A percentile compares a stretch with the other conserved stretches of the same genome.
These are phyloP conservation scores for Betula pendula DNA, from an alignment of 306 rosid species.

Conservation along the genomic window DNA sequence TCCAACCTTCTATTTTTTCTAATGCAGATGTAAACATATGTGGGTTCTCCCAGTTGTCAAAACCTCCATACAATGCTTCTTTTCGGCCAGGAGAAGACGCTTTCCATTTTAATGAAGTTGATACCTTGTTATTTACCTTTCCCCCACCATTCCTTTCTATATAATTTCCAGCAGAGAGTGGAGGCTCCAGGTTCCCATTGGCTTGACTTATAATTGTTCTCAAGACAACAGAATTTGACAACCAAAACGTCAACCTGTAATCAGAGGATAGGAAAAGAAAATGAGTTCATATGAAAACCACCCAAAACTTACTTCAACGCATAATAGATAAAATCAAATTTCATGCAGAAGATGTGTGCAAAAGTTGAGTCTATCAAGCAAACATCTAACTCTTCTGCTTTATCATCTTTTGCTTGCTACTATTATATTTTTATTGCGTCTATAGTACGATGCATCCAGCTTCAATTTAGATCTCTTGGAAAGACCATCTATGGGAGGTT, in stretches of 20 bases:
- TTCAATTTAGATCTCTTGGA: slow-evolving; percentile 7
- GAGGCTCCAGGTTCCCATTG: slow-evolving; percentile 30
- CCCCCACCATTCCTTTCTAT: slow-evolving; percentile 50
- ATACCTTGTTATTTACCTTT: slow-evolving; percentile 42
- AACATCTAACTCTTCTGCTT: slow-evolving; percentile 11
- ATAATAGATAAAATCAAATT: background rate
- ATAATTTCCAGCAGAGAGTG: slow-evolving; percentile 40
- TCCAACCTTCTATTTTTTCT: slow-evolving; percentile 90
- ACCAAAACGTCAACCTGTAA: slow-evolving; percentile 87
- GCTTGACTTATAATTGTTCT: slow-evolving; percentile 74
- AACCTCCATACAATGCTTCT: slow-evolving; percentile 43
- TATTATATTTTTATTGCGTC: background rate
- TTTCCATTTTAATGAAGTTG: slow-evolving; percentile 62
- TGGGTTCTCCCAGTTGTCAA: slow-evolving; percentile 63
- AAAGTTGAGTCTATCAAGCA: slow-evolving; percentile 16
- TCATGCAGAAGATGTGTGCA: background rate
- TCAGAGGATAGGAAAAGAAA: slow-evolving; percentile 26
- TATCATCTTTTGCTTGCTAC: slow-evolving; percentile 4
- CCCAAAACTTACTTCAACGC: background rate
- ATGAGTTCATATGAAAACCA: slow-evolving; percentile 6
- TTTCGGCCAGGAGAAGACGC: slow-evolving; percentile 52
- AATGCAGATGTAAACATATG: slow-evolving; percentile 58
- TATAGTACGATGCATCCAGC: background rate
- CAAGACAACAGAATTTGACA: slow-evolving; percentile 77
- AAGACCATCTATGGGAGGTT: slow-evolving; percentile 18